A percentile compares a stretch with the other conserved stretches of the same genome.
phyloP scores from a whole-genome alignment of 345 rosid species.

The Acer campestre region DNA sequence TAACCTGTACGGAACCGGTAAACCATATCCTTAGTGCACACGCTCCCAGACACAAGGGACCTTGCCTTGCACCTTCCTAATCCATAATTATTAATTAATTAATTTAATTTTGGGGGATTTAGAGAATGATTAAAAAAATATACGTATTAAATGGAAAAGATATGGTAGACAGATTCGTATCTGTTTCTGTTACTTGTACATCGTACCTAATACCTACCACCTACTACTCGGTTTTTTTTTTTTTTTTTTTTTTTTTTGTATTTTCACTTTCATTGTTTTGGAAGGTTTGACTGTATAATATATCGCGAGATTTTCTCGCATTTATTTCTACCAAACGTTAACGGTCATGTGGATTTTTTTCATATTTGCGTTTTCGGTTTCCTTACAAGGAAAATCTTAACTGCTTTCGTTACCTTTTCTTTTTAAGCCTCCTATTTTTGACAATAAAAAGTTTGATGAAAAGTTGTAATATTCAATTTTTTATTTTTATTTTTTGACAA shows the following conservation, averaged over 20 bases:
- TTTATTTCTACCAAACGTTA: not conserved
- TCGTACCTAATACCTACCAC: conserved; percentile 45
- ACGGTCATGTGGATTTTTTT: not conserved
- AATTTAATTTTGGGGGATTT: not conserved
- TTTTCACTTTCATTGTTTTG: not conserved
- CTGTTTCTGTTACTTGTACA: conserved; percentile 56
- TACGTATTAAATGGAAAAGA: conserved; percentile 29
- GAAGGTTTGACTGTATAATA: not conserved
- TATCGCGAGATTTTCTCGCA: not conserved
- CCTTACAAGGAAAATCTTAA: not conserved
- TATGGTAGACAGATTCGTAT: conserved; percentile 36
- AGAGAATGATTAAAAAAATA: too few relatives aligned
- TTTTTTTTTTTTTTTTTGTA: not conserved
- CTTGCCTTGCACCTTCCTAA: conserved; percentile 52
- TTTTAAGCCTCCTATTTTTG: not conserved
- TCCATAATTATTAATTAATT: not conserved
- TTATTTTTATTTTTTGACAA: too few relatives aligned
- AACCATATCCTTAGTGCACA: conserved; percentile 34
- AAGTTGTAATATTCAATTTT: too few relatives aligned
- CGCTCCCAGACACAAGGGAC: conserved; percentile 31
- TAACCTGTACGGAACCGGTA: conserved; percentile 53
- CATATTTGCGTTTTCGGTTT: not conserved
- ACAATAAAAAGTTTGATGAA: not conserved
- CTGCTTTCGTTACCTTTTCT: not conserved
- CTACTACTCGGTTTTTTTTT: not conserved